phyloP scores from a whole-genome alignment of 768 basidiomycete genomes.

The Hericium coralloides region DNA sequence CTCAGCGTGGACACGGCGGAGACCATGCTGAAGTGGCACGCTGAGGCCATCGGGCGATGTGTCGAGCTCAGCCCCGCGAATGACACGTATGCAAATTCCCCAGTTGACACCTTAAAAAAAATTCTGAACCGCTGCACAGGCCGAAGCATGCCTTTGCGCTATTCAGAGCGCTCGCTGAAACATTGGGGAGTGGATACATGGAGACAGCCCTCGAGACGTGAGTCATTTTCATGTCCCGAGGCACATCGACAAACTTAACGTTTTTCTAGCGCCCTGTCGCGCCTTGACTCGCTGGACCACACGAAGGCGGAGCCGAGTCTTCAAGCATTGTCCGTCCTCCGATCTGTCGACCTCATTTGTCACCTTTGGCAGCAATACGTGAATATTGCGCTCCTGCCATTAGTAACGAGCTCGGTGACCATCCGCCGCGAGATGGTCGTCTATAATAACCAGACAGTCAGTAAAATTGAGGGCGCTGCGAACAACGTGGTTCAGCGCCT shows the following conservation, averaged over 20 bases:
- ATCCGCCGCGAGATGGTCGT: conserved; percentile 86
- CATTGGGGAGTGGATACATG: conserved; percentile 73
- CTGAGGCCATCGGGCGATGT: conserved; percentile 91
- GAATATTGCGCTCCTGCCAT: conserved; percentile 80
- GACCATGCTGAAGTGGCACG: conserved; percentile 95
- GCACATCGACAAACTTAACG: too few species aligned
- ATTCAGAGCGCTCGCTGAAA: conserved; percentile 78
- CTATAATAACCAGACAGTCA: conserved; percentile 84
- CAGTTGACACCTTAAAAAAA: too few species aligned
- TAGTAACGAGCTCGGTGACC: conserved; percentile 80
- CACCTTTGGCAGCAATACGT: conserved; percentile 98
- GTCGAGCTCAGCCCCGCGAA: conserved; percentile 76
- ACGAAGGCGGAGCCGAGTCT: conserved; percentile 75
- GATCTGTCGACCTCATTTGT: conserved; percentile 75
- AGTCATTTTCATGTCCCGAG: conserved; percentile 19
- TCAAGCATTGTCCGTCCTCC: conserved; percentile 54
- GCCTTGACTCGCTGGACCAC: conserved; percentile 61
- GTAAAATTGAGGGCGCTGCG: conserved; percentile 73
- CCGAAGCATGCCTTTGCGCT: conserved; percentile 84
- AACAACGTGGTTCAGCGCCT: conserved; percentile 75
- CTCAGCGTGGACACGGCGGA: conserved; percentile 72
- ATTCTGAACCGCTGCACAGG: conserved; percentile 29
- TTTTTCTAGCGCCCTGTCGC: conserved; percentile 49
- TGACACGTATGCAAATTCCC: conserved; percentile 55
- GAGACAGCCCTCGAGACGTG: conserved; percentile 92